These are phyloP conservation scores for Aspergillus sp. DNA, from an alignment of 2,329 filamentous ascomycete genomes.

Conservation along the genomic window DNA sequence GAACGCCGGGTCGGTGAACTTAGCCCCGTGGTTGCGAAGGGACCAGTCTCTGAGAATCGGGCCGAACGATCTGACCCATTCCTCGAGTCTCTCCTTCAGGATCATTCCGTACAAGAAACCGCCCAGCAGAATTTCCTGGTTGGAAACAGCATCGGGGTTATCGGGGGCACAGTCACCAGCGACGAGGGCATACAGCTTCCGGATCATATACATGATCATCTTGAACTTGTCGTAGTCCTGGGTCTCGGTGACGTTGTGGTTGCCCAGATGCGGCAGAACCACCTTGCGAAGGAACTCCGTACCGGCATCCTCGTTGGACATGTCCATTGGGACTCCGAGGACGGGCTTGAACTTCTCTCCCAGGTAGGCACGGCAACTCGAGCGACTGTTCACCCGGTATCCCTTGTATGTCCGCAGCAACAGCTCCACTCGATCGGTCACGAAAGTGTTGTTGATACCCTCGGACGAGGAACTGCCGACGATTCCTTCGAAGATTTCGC, in stretches of 20 bases:
- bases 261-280: constrained; percentile 87
- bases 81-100: constrained; percentile 89
- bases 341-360: constrained; percentile 90
- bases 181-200: constrained; percentile 90
- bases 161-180: constrained; percentile 90
- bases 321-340: constrained; percentile 76
- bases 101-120: constrained; percentile 95
- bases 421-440: constrained; percentile 91
- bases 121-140: constrained; percentile 90
- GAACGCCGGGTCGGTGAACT: constrained; percentile 76
- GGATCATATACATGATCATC: constrained; percentile 91
- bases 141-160: constrained; percentile 94
- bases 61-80: constrained; percentile 72
- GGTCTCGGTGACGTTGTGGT: constrained; percentile 75
- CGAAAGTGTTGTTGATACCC: constrained; percentile 81
- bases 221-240: constrained; percentile 93
- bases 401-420: constrained; percentile 90
- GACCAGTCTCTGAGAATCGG: constrained; percentile 56
- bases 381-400: constrained; percentile 78
- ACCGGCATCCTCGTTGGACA: constrained; percentile 85
- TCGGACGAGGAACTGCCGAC: constrained; percentile 76
- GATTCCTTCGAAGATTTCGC: constrained; percentile 92
- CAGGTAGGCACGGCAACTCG: constrained; percentile 79
- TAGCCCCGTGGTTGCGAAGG: constrained; percentile 50
- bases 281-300: constrained; percentile 88